These are phyloP conservation scores for Lotus japonicus DNA, from an alignment of 306 rosid genomes.

Conservation along the genomic window DNA sequence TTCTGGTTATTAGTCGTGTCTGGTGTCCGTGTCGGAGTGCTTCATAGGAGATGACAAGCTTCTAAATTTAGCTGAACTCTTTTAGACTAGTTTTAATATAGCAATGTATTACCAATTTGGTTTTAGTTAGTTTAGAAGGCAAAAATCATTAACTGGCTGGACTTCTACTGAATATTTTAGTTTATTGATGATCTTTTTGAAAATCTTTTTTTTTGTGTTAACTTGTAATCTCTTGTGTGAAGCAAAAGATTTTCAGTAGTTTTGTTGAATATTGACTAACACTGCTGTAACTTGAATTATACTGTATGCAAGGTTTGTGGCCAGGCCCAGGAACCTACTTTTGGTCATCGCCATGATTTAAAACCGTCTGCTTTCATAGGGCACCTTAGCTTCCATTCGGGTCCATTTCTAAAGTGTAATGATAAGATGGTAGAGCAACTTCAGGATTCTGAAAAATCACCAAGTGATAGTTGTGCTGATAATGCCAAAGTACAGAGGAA, in stretches of 20 bases:
- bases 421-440: slow-evolving; percentile 32
- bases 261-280: slow-evolving; percentile 26
- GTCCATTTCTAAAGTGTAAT: slow-evolving; percentile 19
- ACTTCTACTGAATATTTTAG: too few relatives aligned
- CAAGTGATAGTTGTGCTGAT: slow-evolving; percentile 12
- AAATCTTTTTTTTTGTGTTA: neutral
- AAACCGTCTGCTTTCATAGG: slow-evolving; percentile 22
- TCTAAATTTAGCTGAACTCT: too few relatives aligned
- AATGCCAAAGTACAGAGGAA: slow-evolving; percentile 45
- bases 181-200: too few relatives aligned
- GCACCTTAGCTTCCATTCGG: slow-evolving; percentile 43
- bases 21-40: too few relatives aligned
- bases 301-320: slow-evolving; percentile 43
- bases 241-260: neutral
- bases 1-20: too few relatives aligned
- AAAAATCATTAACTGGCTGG: too few relatives aligned
- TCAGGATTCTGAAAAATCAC: slow-evolving; percentile 23
- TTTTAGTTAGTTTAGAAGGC: too few relatives aligned
- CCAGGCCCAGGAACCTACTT: slow-evolving; percentile 32
- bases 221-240: neutral
- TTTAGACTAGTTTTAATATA: too few relatives aligned
- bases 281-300: slow-evolving; percentile 42
- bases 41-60: too few relatives aligned
- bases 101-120: too few relatives aligned
- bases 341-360: neutral